Conservation (phyloP, 768 basidiomycete genomes). For the Amanita brunnescens region DNA sequence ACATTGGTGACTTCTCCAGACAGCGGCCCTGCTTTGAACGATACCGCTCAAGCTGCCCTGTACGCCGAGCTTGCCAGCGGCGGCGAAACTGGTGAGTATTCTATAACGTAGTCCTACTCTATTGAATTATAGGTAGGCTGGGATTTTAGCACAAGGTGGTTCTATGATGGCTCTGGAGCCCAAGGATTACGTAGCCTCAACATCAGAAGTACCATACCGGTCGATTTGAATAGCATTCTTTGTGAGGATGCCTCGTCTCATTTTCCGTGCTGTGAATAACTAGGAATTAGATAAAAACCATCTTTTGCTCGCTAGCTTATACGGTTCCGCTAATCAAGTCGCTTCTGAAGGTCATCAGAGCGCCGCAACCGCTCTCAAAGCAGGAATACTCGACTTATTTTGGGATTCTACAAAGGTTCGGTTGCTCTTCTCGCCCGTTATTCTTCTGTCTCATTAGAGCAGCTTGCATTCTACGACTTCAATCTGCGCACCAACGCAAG, state of each 20-base stretch:
- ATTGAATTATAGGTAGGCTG: conserved; percentile 22
- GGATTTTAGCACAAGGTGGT: conserved; percentile 50
- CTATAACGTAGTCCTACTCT: not conserved
- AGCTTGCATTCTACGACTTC: conserved; percentile 89
- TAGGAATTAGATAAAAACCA: conserved; percentile 49
- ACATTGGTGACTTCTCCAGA: conserved; percentile 62
- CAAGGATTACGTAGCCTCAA: conserved; percentile 64
- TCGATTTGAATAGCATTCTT: conserved; percentile 80
- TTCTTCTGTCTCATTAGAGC: not conserved
- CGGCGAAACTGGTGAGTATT: conserved; percentile 62
- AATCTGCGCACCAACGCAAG: conserved; percentile 62
- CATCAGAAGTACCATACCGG: conserved; percentile 56
- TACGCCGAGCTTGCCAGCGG: conserved; percentile 85
- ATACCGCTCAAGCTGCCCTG: conserved; percentile 48
- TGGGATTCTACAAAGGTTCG: conserved; percentile 68
- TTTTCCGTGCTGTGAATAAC: conserved; percentile 6
- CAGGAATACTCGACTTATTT: conserved; percentile 74
- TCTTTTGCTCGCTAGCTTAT: conserved; percentile 50
- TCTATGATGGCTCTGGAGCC: conserved; percentile 26
- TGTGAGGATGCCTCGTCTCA: conserved; percentile 38
- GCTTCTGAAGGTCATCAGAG: conserved; percentile 41
- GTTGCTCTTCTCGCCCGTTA: not conserved
- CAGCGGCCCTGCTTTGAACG: conserved; percentile 46
- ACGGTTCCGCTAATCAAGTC: conserved; percentile 34
- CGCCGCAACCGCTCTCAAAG: conserved; percentile 48